A percentile compares a stretch with the other conserved stretches of the same genome.
Conservation (phyloP, 2,329 filamentous ascomycete genomes). For the Blumeria hordei region DNA sequence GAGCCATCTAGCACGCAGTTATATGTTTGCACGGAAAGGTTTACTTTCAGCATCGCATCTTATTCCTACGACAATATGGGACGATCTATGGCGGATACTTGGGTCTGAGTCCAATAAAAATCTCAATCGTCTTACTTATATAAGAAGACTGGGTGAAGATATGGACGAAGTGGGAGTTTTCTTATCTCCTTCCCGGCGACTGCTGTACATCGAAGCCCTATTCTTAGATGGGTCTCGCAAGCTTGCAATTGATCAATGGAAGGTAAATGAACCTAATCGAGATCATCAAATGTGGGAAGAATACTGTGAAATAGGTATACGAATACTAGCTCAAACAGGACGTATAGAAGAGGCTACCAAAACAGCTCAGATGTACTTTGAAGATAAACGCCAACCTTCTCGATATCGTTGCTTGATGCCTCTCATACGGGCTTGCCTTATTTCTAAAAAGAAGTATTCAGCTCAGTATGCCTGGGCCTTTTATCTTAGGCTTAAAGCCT, state of each 20-base stretch:
- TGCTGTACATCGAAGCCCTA: slow-evolving; percentile 44
- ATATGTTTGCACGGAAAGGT: slow-evolving; percentile 2
- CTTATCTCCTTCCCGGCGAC: slow-evolving; percentile 31
- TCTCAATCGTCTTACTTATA: slow-evolving; percentile 31
- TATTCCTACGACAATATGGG: slow-evolving; percentile 36
- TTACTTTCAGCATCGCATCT: slow-evolving; percentile 15
- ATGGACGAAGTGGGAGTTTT: slow-evolving; percentile 33
- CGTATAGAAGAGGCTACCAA: slow-evolving; percentile 33
- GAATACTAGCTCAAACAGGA: slow-evolving; percentile 33
- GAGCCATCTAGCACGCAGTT: not conserved
- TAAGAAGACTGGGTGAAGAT: slow-evolving; percentile 38
- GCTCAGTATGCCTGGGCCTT: slow-evolving; percentile 36
- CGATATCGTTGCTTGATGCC: slow-evolving; percentile 36
- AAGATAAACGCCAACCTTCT: slow-evolving; percentile 17
- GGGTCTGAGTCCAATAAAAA: slow-evolving; percentile 22
- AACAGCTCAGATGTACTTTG: slow-evolving; percentile 28
- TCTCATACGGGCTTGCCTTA: slow-evolving; percentile 38
- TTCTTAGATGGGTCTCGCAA: slow-evolving; percentile 34
- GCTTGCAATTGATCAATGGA: slow-evolving; percentile 15
- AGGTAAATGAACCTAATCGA: slow-evolving; percentile 15
- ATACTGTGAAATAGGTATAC: slow-evolving; percentile 41
- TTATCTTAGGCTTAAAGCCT: slow-evolving; percentile 38
- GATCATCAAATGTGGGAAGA: slow-evolving; percentile 8
- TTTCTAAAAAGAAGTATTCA: slow-evolving; percentile 24
- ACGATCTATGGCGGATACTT: slow-evolving; percentile 39